These are phyloP conservation scores for Helicocarpus griseus DNA, from an alignment of 2,329 filamentous ascomycete species.

Conservation along the genomic window DNA sequence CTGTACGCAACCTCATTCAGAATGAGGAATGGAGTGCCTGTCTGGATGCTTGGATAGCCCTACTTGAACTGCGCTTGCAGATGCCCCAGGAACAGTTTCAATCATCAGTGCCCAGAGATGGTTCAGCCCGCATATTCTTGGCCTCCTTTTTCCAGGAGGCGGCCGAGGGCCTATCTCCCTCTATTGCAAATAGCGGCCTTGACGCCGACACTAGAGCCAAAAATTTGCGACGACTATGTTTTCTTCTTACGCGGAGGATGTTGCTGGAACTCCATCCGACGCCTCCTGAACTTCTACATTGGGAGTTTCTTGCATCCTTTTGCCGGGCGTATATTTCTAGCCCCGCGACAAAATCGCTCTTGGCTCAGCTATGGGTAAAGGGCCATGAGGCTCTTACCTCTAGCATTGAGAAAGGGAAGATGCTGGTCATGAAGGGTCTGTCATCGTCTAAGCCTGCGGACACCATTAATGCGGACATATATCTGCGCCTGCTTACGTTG, in stretches of 20 bases:
- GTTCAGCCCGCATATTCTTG: conserved; percentile 55
- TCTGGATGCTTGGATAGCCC: conserved; percentile 63
- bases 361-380: conserved; percentile 43
- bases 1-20: conserved; percentile 56
- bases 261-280: conserved; percentile 39
- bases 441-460: conserved; percentile 14
- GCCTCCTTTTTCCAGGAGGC: conserved; percentile 54
- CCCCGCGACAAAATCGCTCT: conserved; percentile 40
- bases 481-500: conserved; percentile 30
- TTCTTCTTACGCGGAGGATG: conserved; percentile 53
- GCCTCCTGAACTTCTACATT: conserved; percentile 46
- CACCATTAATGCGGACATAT: conserved; percentile 9
- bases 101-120: conserved; percentile 43
- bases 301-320: conserved; percentile 60
- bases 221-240: conserved; percentile 53
- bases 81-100: conserved; percentile 49
- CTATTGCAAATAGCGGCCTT: conserved; percentile 25
- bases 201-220: conserved; percentile 28
- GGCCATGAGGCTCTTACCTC: conserved; percentile 25
- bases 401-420: conserved; percentile 29
- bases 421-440: conserved; percentile 23
- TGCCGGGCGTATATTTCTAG: conserved; percentile 58
- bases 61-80: conserved; percentile 56
- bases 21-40: conserved; percentile 67
- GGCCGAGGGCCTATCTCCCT: conserved; percentile 13